phyloP scores from a whole-genome alignment of 2,329 filamentous ascomycete species.

The Ophiostoma tasmaniense region DNA sequence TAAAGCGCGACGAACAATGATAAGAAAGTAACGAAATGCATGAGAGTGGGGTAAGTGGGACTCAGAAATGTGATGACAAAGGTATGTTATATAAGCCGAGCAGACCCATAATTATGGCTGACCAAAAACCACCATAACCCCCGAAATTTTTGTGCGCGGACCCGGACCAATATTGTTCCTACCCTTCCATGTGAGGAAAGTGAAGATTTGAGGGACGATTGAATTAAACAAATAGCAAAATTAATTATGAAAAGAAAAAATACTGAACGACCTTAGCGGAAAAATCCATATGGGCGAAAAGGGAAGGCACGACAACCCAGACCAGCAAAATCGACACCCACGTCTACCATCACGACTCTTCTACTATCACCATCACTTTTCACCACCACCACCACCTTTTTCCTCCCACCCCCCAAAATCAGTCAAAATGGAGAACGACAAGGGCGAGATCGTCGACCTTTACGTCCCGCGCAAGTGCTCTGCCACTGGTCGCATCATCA shows the following conservation, averaged over 20 bases:
- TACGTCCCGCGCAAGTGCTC: conserved; percentile 99
- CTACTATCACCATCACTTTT: conserved; percentile 21
- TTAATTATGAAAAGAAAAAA: conserved; percentile 3
- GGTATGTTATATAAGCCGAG: background rate
- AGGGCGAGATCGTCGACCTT: conserved; percentile 26
- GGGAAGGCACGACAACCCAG: background rate
- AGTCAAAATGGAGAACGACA: conserved; percentile 94
- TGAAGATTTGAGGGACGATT: background rate
- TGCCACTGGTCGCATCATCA: conserved; percentile 99
- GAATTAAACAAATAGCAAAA: background rate
- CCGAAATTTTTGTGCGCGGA: conserved; percentile 18
- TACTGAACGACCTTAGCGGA: conserved; percentile 9
- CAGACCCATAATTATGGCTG: background rate
- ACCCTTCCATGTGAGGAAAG: conserved; percentile 12
- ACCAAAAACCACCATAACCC: conserved; percentile 8
- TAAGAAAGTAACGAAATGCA: background rate
- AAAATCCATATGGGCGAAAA: conserved; percentile 7
- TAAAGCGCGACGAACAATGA: background rate
- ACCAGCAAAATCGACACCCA: background rate
- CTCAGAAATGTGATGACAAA: background rate
- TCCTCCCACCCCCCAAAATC: conserved; percentile 9
- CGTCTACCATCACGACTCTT: conserved; percentile 8
- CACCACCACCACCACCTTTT: conserved; percentile 27
- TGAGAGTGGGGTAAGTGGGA: background rate
- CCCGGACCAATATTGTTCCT: conserved; percentile 14